Base-by-base conservation (phyloP, 1,284 basidiomycete species). In the Ceratobasidium sp. region DNA sequence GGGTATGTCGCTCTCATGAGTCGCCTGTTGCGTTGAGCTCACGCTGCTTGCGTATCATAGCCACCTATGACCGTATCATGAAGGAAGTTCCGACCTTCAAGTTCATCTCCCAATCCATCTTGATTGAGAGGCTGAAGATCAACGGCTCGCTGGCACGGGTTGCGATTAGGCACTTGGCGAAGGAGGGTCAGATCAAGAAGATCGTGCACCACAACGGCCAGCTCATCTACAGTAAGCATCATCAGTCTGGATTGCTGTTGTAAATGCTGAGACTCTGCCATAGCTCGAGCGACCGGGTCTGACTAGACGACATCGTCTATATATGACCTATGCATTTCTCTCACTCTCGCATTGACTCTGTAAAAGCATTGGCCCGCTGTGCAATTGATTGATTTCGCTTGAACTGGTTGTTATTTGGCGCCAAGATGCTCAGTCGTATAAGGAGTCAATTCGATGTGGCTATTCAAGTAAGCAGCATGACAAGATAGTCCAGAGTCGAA, bases 41-140 rank as follows among this genome's bases (percentile, higher is more conserved):
- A 5, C 16, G 10, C 28, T 26, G 21, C 23, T 8, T n/a, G n/a
- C n/a, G n/a, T n/a, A n/a, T n/a, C 2, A 1, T 60, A 69, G 65
- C 87, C 71, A 90, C 87, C 76, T 97, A 87, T 88, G 96, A 98
- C 87, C 93, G 94, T 81, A 96, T 98, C 87, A 83, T 98, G 80
- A 99, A 99, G 90, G 97, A 99, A 84, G 96, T 97, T 83, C 97
- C 97, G 60, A 97, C 96, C 81, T 99, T 97, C 94, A 94, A 95
- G 82, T 94, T 99, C 88, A 96, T 99, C 89, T 93, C 92, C 81
- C 94, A 97, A 85, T 92, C 90, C 78, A 96, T 96, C 83, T 91
- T 99, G 83, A 98, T 99, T 80, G 97, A 99, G 86, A 91, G 97
- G 78, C 86, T 96, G 81, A 96, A 96, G 85, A 87, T 99, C 84